These are phyloP conservation scores for Raphanus raphanistrum DNA, from an alignment of 345 rosid genomes.

Conservation along the genomic window DNA sequence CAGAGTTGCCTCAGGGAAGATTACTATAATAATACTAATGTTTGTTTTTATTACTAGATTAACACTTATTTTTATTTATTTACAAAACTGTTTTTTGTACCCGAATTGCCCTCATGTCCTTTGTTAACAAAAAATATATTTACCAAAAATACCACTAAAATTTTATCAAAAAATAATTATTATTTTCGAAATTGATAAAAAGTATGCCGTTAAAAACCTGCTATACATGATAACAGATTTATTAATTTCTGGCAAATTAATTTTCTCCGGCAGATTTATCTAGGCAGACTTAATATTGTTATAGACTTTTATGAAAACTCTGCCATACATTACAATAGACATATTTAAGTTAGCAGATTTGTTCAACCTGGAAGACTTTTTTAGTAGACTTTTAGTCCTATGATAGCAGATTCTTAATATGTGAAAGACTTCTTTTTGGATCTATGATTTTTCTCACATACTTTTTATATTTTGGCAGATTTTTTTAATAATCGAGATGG, in stretches of 20 bases:
- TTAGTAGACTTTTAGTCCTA: background rate
- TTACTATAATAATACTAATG: background rate
- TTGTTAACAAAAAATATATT: background rate
- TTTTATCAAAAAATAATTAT: background rate
- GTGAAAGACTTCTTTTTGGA: background rate
- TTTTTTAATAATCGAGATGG: background rate
- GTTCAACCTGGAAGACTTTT: background rate
- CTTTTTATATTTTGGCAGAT: background rate
- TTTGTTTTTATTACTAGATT: background rate
- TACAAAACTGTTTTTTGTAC: background rate
- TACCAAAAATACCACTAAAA: background rate
- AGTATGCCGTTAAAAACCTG: background rate
- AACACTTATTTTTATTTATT: background rate
- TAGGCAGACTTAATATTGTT: background rate
- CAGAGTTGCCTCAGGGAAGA: background rate
- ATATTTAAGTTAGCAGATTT: background rate
- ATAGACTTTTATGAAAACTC: background rate
- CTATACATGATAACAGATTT: background rate
- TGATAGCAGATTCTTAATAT: background rate
- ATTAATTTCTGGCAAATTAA: background rate
- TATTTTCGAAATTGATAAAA: background rate
- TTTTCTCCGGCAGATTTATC: background rate
- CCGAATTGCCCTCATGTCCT: background rate
- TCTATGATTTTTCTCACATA: background rate
- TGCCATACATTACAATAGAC: background rate